Evolutionary conservation across 306 rosid genomes (phyloP).

Genomic region (Inga leiocalycina): DNA sequence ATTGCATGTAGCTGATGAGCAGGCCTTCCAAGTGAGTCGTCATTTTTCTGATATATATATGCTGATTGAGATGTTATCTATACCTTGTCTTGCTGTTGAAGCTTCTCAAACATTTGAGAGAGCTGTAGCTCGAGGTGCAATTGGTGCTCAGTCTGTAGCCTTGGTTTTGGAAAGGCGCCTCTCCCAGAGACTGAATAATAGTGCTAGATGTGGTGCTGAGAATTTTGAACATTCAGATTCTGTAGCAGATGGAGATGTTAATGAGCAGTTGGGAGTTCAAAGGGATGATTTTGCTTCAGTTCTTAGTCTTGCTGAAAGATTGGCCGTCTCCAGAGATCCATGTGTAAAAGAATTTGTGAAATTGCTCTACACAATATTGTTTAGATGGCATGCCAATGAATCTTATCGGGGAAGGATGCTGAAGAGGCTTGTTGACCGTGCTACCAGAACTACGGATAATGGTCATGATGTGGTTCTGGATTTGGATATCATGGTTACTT

Average conservation of each 20-base stretch:
- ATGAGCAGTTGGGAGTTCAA: constrained; percentile 74
- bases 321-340: constrained; percentile 83
- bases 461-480: constrained; percentile 74
- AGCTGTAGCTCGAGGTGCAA: constrained; percentile 91
- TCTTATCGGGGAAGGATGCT: constrained; percentile 79
- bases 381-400: constrained; percentile 91
- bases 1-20: constrained; percentile 71
- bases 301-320: constrained; percentile 94
- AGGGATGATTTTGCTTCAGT: constrained; percentile 83
- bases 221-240: constrained; percentile 63
- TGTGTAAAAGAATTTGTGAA: constrained; percentile 85
- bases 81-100: constrained; percentile 94
- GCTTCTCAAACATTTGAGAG: constrained; percentile 96
- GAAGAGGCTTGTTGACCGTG: constrained; percentile 88
- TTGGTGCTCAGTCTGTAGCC: constrained; percentile 83
- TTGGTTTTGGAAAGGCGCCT: constrained; percentile 89
- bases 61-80: constrained; percentile 89
- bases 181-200: constrained; percentile 66
- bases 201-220: constrained; percentile 55
- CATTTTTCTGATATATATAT: constrained; percentile 87
- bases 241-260: constrained; percentile 60
- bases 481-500: constrained; percentile 78
- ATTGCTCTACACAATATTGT: constrained; percentile 76
- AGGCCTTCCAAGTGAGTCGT: constrained; percentile 55
- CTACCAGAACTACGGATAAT: constrained; percentile 68